These are phyloP conservation scores for Claviceps cyperi DNA, from an alignment of 2,329 filamentous ascomycete genomes.

Conservation along the genomic window DNA sequence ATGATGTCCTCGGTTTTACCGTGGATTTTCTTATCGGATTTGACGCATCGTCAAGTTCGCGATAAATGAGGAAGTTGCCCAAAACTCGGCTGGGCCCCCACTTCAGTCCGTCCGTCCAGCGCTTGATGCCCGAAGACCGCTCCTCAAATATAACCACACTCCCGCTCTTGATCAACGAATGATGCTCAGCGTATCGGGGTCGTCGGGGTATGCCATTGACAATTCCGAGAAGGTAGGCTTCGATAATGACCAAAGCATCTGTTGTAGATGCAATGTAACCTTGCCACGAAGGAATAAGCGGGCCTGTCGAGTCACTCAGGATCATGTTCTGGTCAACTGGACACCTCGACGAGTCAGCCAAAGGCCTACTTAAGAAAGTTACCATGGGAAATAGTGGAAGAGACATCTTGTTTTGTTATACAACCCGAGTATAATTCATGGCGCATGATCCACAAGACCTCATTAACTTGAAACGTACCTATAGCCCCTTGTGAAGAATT, in stretches of 20 bases:
- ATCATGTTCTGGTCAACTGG: constrained; percentile 1
- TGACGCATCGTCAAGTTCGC: constrained; percentile 45
- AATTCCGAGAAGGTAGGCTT: constrained; percentile 58
- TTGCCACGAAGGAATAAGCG: constrained; percentile 47
- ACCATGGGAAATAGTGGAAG: background rate
- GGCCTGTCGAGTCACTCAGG: constrained; percentile 7
- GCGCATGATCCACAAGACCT: background rate
- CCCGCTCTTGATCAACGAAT: constrained; percentile 62
- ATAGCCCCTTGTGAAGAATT: background rate
- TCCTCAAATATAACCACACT: constrained; percentile 85
- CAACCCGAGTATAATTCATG: background rate
- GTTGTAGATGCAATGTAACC: constrained; percentile 51
- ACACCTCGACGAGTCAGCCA: background rate
- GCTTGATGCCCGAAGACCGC: constrained; percentile 74
- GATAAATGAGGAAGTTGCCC: constrained; percentile 71
- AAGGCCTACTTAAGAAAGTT: background rate
- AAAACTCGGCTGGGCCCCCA: constrained; percentile 85
- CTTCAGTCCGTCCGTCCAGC: constrained; percentile 79
- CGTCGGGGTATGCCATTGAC: constrained; percentile 63
- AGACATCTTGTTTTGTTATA: background rate
- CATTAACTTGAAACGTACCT: background rate
- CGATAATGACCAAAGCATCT: constrained; percentile 67
- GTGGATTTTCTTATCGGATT: background rate
- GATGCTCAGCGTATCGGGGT: constrained; percentile 70
- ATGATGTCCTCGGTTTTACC: background rate